These are phyloP conservation scores for Xerocomellus amylosporus DNA, from an alignment of 768 basidiomycete species.

Conservation along the genomic window DNA sequence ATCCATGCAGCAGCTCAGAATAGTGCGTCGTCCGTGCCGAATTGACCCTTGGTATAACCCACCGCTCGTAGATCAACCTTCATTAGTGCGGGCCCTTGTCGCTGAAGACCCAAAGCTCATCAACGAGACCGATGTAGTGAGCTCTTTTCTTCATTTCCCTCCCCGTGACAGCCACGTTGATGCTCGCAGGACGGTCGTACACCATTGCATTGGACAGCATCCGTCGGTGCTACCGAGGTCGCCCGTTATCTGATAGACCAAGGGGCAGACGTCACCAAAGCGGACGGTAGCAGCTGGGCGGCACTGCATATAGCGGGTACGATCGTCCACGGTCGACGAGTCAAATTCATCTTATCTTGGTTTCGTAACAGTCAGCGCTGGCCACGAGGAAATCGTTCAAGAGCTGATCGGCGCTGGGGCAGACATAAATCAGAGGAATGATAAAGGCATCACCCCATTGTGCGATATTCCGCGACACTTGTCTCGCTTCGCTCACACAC, in stretches of 20 bases:
- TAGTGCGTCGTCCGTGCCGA: conserved; percentile 34
- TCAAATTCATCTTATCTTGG: not conserved
- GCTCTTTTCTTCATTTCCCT: not conserved
- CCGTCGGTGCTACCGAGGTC: conserved; percentile 67
- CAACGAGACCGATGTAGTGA: conserved; percentile 62
- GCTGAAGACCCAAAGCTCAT: conserved; percentile 59
- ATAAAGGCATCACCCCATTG: conserved; percentile 83
- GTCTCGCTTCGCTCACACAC: conserved; percentile 3
- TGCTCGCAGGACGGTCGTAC: conserved; percentile 67
- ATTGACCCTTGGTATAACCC: not conserved
- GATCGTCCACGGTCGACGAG: not conserved
- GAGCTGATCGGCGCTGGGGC: conserved; percentile 82
- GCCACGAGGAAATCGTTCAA: conserved; percentile 68
- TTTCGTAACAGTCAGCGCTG: conserved; percentile 64
- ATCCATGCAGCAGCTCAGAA: conserved; percentile 71
- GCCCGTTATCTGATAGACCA: conserved; percentile 66
- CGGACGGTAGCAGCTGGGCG: conserved; percentile 71
- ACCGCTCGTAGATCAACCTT: conserved; percentile 56
- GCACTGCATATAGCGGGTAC: conserved; percentile 77
- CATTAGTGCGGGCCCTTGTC: conserved; percentile 64
- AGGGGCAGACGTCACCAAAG: conserved; percentile 61
- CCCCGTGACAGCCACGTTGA: not conserved
- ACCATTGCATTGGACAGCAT: conserved; percentile 84
- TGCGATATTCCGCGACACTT: conserved; percentile 35
- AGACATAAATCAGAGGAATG: conserved; percentile 74